Evolutionary conservation across 441 rosid species (phyloP).

Genomic region (Erysimum pusillum): DNA sequence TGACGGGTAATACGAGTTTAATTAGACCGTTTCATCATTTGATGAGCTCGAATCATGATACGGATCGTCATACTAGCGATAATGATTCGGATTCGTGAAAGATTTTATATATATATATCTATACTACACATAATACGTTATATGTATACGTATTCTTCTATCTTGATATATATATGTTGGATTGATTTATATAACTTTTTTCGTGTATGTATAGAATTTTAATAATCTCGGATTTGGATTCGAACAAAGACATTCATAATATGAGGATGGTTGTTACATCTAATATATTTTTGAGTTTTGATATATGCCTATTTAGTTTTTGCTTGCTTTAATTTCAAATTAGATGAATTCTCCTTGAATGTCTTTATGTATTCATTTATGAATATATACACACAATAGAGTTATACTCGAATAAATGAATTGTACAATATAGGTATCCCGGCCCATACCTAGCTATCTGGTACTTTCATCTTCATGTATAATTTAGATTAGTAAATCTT

Average conservation of each 20-base stretch:
- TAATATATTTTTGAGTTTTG: slow-evolving; percentile 14
- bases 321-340: slow-evolving; percentile 21
- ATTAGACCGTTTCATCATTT: slow-evolving; percentile 57
- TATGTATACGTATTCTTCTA: slow-evolving; percentile 34
- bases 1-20: slow-evolving; percentile 46
- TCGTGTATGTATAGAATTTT: slow-evolving; percentile 23
- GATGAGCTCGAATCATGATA: slow-evolving; percentile 52
- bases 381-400: neutral
- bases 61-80: slow-evolving; percentile 52
- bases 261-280: slow-evolving; percentile 4
- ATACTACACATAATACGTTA: slow-evolving; percentile 29
- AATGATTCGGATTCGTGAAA: slow-evolving; percentile 51
- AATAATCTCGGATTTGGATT: slow-evolving; percentile 28
- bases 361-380: slow-evolving; percentile 18
- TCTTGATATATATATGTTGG: slow-evolving; percentile 14
- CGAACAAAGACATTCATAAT: slow-evolving; percentile 27
- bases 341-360: slow-evolving; percentile 1
- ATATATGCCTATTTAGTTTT: slow-evolving; percentile 5
- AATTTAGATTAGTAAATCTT: neutral
- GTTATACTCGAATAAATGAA: neutral
- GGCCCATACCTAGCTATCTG: slow-evolving; percentile 5
- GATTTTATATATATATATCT: slow-evolving; percentile 1
- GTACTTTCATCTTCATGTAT: neutral
- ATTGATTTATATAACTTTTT: slow-evolving; percentile 28
- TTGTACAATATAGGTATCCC: neutral